Base-by-base conservation (phyloP, 345 rosid species). In the Sisymbrium altissimum region DNA sequence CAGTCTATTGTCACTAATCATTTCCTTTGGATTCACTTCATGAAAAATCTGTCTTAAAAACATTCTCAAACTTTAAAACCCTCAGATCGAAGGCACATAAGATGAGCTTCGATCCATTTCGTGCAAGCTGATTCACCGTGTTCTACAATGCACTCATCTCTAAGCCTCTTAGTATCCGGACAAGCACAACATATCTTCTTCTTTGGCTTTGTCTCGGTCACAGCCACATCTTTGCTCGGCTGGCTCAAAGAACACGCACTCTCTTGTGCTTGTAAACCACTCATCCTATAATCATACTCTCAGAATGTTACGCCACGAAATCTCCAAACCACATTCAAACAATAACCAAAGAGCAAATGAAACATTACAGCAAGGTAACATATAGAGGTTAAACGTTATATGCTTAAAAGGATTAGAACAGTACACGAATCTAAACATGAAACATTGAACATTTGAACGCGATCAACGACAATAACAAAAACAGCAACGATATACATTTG, bases 111-210 rank as follows among this genome's bases (percentile, higher is more conserved):
- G 4, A 91, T 93, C 96, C 94, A 91, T 81, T 93, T 91, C 9
- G 80, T 82, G 72, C 98, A 91, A 56, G 94, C 90, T 21, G 82
- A 83, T 85, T 93, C 94, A 58, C 89, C 96, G 17, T 91, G 89
- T 78, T 88, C 79, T 43, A 93, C 89, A 14, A 93, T 83, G 85
- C 98, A 93, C 72, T 88, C 96, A 39, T 94, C 98, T 79, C 98
- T 88, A 49, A 94, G 84, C 84, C 75, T 86, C 83, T 94, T 91
- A 2, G 96, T 89, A 7, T 89, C 96, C 0, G 96, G 97, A 72
- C 97, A 93, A 49, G 98, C 97, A 71, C 97, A 91, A 29, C 97
- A 93, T 64, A 93, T 91, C 84, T 79, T 93, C 91, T 86, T 92
- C 82, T 87, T 89, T 23, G 97, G 94, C 74, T 89, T 89, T 59